Percentiles rank a stretch among this genome's conserved stretches.
Evolutionary conservation across 2,329 filamentous ascomycete genomes (phyloP).

Genomic region (Colletotrichum filicis): DNA sequence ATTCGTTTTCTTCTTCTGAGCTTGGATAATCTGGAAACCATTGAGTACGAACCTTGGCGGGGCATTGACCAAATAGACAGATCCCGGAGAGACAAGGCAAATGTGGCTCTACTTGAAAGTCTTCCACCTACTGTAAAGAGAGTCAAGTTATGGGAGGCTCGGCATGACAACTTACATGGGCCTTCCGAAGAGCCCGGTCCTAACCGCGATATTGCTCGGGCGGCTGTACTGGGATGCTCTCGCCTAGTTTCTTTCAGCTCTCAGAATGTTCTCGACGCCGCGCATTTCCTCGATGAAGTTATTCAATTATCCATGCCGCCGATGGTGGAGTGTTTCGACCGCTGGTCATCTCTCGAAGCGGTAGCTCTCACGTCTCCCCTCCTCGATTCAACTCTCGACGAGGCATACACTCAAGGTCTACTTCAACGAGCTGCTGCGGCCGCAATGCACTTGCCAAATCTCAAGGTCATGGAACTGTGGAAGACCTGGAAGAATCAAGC

Average conservation of each 20-base stretch:
- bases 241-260: neutral
- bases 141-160: neutral
- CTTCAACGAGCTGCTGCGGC: neutral
- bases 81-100: neutral
- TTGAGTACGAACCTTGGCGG: neutral
- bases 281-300: neutral
- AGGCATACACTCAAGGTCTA: neutral
- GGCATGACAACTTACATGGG: neutral
- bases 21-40: neutral
- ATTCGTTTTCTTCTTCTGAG: neutral
- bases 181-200: fast-evolving
- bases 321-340: neutral
- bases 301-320: neutral
- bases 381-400: neutral
- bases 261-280: neutral
- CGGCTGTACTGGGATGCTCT: neutral
- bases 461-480: neutral
- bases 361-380: neutral
- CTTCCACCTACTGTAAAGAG: neutral
- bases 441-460: neutral
- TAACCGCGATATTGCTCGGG: neutral
- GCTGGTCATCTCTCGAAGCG: neutral
- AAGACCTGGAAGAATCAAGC: fast-evolving
- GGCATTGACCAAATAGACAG: neutral
- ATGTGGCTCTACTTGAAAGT: neutral